phyloP scores from a whole-genome alignment of 192 early-diverging fungal species.

The Chytriomyces confervae region DNA sequence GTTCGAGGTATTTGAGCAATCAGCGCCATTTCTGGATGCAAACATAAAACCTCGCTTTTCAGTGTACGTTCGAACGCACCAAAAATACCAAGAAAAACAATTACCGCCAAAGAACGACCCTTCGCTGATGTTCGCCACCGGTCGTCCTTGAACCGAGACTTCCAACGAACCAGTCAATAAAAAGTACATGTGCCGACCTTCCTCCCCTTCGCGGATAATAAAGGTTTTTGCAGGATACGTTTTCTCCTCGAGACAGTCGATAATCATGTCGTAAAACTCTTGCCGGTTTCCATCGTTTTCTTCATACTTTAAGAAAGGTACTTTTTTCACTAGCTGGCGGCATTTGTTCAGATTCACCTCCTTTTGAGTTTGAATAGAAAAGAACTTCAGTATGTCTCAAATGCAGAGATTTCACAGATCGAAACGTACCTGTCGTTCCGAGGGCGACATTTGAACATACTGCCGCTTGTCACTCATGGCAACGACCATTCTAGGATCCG shows the following conservation, averaged over 20 bases:
- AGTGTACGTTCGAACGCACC: background rate
- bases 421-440: background rate
- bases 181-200: conserved; percentile 15
- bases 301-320: conserved; percentile 14
- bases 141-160: background rate
- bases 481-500: background rate
- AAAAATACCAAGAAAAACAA: background rate
- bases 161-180: conserved; percentile 4
- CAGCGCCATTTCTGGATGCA: conserved; percentile 11
- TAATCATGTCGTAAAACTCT: conserved; percentile 7
- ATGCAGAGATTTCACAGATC: background rate
- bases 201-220: conserved; percentile 12
- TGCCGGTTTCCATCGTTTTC: background rate
- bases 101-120: conserved; percentile 22
- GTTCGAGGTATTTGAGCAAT: conserved; percentile 23
- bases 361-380: background rate
- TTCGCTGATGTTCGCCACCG: background rate
- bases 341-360: conserved; percentile 6
- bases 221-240: background rate
- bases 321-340: conserved; percentile 16
- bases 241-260: background rate
- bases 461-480: conserved; percentile 5
- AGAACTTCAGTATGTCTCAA: too few relatives aligned
- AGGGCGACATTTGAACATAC: background rate
- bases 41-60: background rate